Evolutionary conservation across 2,329 filamentous ascomycete species (phyloP).

Genomic region (Fusarium duplospermum): DNA sequence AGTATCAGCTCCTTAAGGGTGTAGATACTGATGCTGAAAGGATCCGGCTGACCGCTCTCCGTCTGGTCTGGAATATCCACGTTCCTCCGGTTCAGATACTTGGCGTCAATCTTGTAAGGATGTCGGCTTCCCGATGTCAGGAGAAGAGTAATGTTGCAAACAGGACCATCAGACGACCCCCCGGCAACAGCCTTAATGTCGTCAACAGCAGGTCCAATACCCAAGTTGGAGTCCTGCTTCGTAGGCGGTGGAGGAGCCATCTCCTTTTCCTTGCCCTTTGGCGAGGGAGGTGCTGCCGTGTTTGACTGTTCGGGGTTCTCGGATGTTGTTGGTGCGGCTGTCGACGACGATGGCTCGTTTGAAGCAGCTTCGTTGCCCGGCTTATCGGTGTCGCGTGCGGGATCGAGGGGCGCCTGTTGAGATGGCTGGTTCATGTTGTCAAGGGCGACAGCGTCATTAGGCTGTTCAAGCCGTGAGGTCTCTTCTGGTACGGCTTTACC

Average conservation of each 20-base stretch:
- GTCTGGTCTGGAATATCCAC: conserved; percentile 78
- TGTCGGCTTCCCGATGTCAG: conserved; percentile 85
- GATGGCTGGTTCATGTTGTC: conserved; percentile 46
- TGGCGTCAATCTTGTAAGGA: conserved; percentile 89
- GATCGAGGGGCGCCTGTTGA: conserved; percentile 27
- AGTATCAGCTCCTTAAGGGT: conserved; percentile 94
- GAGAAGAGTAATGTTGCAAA: conserved; percentile 83
- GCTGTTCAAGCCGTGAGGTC: conserved; percentile 48
- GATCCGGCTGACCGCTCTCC: conserved; percentile 73
- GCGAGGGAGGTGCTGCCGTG: conserved; percentile 33
- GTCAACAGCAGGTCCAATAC: conserved; percentile 58
- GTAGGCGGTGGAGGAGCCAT: conserved; percentile 42
- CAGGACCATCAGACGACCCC: conserved; percentile 50
- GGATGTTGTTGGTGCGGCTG: conserved; percentile 27
- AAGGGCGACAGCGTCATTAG: conserved; percentile 54
- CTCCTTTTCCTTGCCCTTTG: conserved; percentile 52
- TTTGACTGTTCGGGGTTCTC: conserved; percentile 35
- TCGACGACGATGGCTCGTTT: conserved; percentile 31
- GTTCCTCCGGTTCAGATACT: conserved; percentile 83
- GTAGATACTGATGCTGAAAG: conserved; percentile 91
- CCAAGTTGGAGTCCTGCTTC: conserved; percentile 53
- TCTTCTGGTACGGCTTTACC: conserved; percentile 45
- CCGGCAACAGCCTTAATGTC: conserved; percentile 53
- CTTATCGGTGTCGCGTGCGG: conserved; percentile 28
- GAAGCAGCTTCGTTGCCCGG: conserved; percentile 23